phyloP scores from a whole-genome alignment of 345 rosid genomes.

The Euphorbia peplus region DNA sequence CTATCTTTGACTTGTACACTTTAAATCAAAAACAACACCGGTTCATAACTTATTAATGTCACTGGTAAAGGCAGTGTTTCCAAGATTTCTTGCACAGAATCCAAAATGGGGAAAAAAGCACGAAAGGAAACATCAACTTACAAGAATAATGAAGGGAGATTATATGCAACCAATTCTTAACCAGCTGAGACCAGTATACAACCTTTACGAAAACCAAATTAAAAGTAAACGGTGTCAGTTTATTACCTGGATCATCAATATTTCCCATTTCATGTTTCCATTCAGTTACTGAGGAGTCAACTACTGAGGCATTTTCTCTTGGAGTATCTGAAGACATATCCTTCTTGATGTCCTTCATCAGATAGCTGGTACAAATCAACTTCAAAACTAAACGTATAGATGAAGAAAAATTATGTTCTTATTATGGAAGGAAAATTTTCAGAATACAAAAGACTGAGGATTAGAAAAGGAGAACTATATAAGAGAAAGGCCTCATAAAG shows the following conservation, averaged over 20 bases:
- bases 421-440: background rate
- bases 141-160: background rate
- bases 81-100: background rate
- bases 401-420: background rate
- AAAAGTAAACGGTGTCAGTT: background rate
- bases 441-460: background rate
- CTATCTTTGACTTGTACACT: background rate
- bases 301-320: slow-evolving; percentile 83
- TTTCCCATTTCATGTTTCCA: slow-evolving; percentile 64
- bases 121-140: background rate
- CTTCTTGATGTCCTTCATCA: slow-evolving; percentile 26
- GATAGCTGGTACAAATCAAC: slow-evolving; percentile 12
- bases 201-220: background rate
- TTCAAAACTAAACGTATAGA: slow-evolving; percentile 1
- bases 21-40: background rate
- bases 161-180: background rate
- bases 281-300: slow-evolving; percentile 81
- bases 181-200: background rate
- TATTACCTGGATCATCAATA: slow-evolving; percentile 72
- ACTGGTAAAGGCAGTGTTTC: background rate
- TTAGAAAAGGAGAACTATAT: background rate
- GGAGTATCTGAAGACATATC: slow-evolving; percentile 83
- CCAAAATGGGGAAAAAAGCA: background rate
- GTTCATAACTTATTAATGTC: background rate
- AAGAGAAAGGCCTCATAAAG: background rate